A percentile compares a stretch with the other conserved stretches of the same genome.
Evolutionary conservation across 1,139 yeast species (phyloP).

Genomic region (Pichia norvegensis): DNA sequence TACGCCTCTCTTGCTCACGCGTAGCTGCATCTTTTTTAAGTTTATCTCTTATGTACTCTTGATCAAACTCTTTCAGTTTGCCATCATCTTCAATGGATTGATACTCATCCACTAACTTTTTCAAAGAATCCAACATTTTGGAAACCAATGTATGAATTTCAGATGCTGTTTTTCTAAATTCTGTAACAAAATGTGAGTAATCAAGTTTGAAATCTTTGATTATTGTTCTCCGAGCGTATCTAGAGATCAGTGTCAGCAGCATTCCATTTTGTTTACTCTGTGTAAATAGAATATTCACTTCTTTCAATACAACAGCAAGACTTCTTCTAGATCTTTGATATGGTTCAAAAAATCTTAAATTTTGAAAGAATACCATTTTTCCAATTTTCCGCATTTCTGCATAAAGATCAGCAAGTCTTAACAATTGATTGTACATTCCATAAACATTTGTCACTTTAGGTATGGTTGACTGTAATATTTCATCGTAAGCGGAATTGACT

Average conservation of each 20-base stretch:
- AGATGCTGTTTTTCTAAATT: constrained; percentile 28
- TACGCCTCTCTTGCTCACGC: neutral
- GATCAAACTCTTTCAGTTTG: constrained; percentile 22
- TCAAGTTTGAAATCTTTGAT: constrained; percentile 20
- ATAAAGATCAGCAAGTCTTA: constrained; percentile 28
- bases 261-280: constrained; percentile 46
- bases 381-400: constrained; percentile 27
- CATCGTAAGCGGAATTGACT: constrained; percentile 13
- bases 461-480: constrained; percentile 7
- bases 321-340: constrained; percentile 20
- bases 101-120: constrained; percentile 27
- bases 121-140: constrained; percentile 20
- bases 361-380: constrained; percentile 24
- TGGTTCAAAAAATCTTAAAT: constrained; percentile 22
- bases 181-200: constrained; percentile 28
- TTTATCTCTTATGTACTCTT: constrained; percentile 22
- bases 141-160: constrained; percentile 23
- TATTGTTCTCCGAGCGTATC: constrained; percentile 39
- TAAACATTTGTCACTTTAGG: constrained; percentile 11
- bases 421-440: constrained; percentile 19
- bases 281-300: constrained; percentile 39
- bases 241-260: constrained; percentile 42
- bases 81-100: constrained; percentile 18
- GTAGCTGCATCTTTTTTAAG: constrained; percentile 12
- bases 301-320: constrained; percentile 27